These are phyloP conservation scores for Gamsiella multidivaricata DNA, from an alignment of 192 early-diverging fungal species.

Conservation along the genomic window DNA sequence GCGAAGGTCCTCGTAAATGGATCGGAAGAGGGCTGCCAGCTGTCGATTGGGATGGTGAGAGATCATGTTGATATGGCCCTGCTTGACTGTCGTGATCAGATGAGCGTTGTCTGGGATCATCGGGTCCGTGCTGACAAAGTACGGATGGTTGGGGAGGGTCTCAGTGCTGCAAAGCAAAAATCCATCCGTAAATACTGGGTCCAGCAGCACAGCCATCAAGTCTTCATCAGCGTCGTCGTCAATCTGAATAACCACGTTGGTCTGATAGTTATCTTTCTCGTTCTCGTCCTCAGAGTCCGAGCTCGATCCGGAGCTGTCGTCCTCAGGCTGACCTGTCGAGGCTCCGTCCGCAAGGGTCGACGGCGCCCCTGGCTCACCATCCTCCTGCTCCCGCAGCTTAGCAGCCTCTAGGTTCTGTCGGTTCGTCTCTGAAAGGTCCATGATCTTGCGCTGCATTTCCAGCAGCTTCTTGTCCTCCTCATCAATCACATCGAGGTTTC, in stretches of 20 bases:
- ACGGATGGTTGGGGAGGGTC: slow-evolving; percentile 50
- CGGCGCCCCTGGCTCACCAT: slow-evolving; percentile 18
- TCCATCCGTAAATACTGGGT: slow-evolving; percentile 66
- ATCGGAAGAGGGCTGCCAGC: slow-evolving; percentile 72
- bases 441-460: slow-evolving; percentile 77
- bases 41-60: slow-evolving; percentile 81
- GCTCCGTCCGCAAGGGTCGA: slow-evolving; percentile 33
- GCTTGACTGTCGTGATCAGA: slow-evolving; percentile 71
- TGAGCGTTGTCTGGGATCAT: slow-evolving; percentile 60
- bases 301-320: slow-evolving; percentile 39
- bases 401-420: slow-evolving; percentile 67
- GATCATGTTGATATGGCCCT: slow-evolving; percentile 62
- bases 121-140: slow-evolving; percentile 51
- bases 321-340: slow-evolving; percentile 19
- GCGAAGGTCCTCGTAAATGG: slow-evolving; percentile 73
- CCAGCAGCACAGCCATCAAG: slow-evolving; percentile 65
- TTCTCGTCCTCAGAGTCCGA: slow-evolving; percentile 44
- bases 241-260: slow-evolving; percentile 76
- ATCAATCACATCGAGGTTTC: slow-evolving; percentile 78
- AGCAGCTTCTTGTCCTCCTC: slow-evolving; percentile 76
- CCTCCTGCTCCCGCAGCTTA: slow-evolving; percentile 49
- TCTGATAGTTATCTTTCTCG: slow-evolving; percentile 49
- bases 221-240: slow-evolving; percentile 88
- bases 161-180: slow-evolving; percentile 75
- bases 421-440: slow-evolving; percentile 73